Evolutionary conservation across 768 basidiomycete genomes (phyloP), one percentile per base, ranked within the genome.

Genomic region (Lyophyllum decastes): DNA sequence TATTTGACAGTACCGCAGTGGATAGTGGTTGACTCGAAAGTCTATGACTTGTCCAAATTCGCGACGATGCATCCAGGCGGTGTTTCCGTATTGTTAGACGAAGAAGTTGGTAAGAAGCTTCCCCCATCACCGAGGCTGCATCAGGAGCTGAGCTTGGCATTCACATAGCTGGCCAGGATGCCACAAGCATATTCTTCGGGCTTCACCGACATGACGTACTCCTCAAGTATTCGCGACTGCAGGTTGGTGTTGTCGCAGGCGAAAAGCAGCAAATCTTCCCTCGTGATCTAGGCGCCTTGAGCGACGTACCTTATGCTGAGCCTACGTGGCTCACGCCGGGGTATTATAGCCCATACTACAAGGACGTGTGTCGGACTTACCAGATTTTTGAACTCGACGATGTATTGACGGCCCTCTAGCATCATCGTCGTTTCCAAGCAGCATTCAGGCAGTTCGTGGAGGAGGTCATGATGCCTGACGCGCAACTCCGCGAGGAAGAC

Each of bases 191-290:
- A 5, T 97, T 98, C 78, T 97, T 89, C 66, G 85, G 90, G 51
- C 85, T 98, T 41, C 95, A 98, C 69, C 83, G 92, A 19, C 82
- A 88, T 41, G 94, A 96, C 64, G 86, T 97, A 11, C 81, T 98
- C 45, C 75, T 82, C 56, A 86, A 81, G 55, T 93, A 88, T 64
- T 72, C 80, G 51, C 84, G 91, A 1, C 78, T 95, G 12, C 81
- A 85, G 57, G 84, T 95, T 55, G 94, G 94, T n/a, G 76, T 72
- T 14, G 78, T 95, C 55, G 75, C 79, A 47, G 92, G 85, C 45
- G 80, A 90, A 73, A 70, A 81, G 76, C 56, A 82, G 93, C 47
- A 68, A 77, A 52, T 70, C 76, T 54, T 52, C 49, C 33, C 27
- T n/a, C 30, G 80, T 77, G 19, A 69, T 73, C 66, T 74, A 4